A percentile compares a stretch with the other conserved stretches of the same genome.
Conservation (phyloP, 2,329 filamentous ascomycete species). For the Sclerotinia glacialis region DNA sequence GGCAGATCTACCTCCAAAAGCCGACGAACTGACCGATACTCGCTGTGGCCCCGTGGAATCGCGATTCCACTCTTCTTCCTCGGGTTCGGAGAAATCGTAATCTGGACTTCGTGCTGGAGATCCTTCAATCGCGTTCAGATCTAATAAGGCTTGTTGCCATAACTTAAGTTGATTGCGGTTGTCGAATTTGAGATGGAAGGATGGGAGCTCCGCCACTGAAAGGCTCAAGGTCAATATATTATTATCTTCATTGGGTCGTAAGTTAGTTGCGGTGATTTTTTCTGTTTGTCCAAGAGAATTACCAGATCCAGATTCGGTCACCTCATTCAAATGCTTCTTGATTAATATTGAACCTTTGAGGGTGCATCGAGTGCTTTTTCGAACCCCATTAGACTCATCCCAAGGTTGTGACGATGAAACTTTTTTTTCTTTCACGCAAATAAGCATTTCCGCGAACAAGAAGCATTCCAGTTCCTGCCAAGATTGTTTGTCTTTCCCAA, state of each 20-base stretch:
- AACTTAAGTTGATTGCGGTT: slow-evolving; percentile 79
- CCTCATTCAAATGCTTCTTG: slow-evolving; percentile 93
- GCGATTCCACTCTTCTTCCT: slow-evolving; percentile 85
- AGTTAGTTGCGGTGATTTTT: slow-evolving; percentile 40
- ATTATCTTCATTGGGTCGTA: slow-evolving; percentile 62
- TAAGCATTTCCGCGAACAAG: slow-evolving; percentile 97
- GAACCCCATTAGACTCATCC: slow-evolving; percentile 57
- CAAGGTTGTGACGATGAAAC: slow-evolving; percentile 58
- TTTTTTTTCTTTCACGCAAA: slow-evolving; percentile 98
- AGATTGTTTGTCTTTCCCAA: slow-evolving; percentile 92
- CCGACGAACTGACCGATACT: slow-evolving; percentile 74
- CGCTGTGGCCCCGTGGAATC: slow-evolving; percentile 55
- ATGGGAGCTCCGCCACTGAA: slow-evolving; percentile 86
- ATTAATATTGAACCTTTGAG: slow-evolving; percentile 97
- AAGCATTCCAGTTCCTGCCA: slow-evolving; percentile 99
- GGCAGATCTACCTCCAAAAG: slow-evolving; percentile 78
- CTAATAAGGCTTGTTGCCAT: slow-evolving; percentile 84
- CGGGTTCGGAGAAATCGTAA: slow-evolving; percentile 77
- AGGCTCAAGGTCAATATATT: slow-evolving; percentile 78
- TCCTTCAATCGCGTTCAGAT: slow-evolving; percentile 71
- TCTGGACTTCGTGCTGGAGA: slow-evolving; percentile 67
- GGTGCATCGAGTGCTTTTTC: slow-evolving; percentile 74
- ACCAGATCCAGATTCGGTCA: slow-evolving; percentile 64
- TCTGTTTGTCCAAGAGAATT: slow-evolving; percentile 38
- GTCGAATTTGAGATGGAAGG: slow-evolving; percentile 89